These are phyloP conservation scores for Ceratobasidium theobromae DNA, from an alignment of 1,284 basidiomycete genomes.

Conservation along the genomic window DNA sequence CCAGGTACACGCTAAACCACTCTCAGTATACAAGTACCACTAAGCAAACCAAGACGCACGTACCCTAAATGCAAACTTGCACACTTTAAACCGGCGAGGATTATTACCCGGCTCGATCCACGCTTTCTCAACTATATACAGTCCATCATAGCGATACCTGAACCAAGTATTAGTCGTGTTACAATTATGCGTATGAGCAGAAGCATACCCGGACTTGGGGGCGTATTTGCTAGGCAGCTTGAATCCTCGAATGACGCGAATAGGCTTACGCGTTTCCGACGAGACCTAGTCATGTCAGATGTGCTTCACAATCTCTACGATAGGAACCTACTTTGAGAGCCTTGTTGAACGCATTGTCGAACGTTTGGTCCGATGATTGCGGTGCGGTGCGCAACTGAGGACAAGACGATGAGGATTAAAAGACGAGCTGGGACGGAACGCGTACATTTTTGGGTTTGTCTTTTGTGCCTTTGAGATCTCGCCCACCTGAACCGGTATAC, in stretches of 20 bases:
- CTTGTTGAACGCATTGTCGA: conserved; percentile 68
- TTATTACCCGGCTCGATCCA: conserved; percentile 71
- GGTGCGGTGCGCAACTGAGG: conserved; percentile 76
- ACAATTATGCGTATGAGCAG: not conserved
- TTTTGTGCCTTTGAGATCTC: conserved; percentile 79
- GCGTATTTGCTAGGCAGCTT: conserved; percentile 70
- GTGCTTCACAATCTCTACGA: too few relatives aligned
- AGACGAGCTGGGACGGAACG: not conserved
- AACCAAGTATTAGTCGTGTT: not conserved
- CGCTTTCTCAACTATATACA: conserved; percentile 74
- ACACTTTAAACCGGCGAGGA: conserved; percentile 64
- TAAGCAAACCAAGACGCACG: conserved; percentile 36
- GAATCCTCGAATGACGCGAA: conserved; percentile 80
- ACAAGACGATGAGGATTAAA: conserved; percentile 22
- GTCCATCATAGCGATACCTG: conserved; percentile 82
- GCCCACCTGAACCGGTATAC: conserved; percentile 56
- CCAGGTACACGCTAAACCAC: conserved; percentile 58
- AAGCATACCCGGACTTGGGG: conserved; percentile 63
- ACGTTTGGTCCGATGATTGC: conserved; percentile 76
- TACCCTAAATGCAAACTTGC: conserved; percentile 78
- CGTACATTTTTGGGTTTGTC: conserved; percentile 72
- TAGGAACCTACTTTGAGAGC: too few relatives aligned
- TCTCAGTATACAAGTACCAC: not conserved
- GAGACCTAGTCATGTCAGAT: too few relatives aligned
- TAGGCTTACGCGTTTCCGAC: conserved; percentile 68